Base-by-base conservation (phyloP, 1,284 basidiomycete species). In the Puccinia novopanici region DNA sequence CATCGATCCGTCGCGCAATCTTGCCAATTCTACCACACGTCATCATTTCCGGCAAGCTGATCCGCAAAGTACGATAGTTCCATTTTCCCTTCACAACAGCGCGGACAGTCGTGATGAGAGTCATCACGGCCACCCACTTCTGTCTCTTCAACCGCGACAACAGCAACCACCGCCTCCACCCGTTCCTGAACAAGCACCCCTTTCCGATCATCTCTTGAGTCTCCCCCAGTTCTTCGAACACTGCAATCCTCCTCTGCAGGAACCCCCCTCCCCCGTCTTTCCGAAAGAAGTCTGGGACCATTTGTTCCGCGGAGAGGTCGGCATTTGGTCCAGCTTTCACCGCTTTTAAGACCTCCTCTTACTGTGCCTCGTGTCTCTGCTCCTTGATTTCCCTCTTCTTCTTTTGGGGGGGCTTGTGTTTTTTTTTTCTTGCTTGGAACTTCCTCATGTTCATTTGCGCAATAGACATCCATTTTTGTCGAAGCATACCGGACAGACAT, bases 311-410 rank as follows among this genome's bases (percentile, higher is more conserved):
- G 70, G 70, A 12, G 70, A 72, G 40, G 50, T 72, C 27, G 70
- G 70, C 19, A 57, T 72, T 55, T 72, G 48, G 70, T 72, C 70
- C 22, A 72, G 70, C 55, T 72, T 72, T 72, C 50, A 72, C 22
- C 55, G 27, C 34, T 40, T 34, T 13, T 72, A 24, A 50, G 37
- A 54, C 50, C 30, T n/a, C n/a, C n/a, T n/a, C n/a, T n/a, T n/a
- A n/a, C n/a, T n/a, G n/a, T n/a, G n/a, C n/a, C n/a, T n/a, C n/a
- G n/a, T n/a, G n/a, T n/a, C n/a, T n/a, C n/a, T n/a, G n/a, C n/a
- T n/a, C n/a, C n/a, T n/a, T n/a, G n/a, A n/a, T n/a, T n/a, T n/a
- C n/a, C n/a, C n/a, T n/a, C 15, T 27, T 10, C 22, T 68, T 30
- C 22, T 5, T 45, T 45, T n/a, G n/a, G 22, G n/a, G n/a, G n/a